phyloP scores from a whole-genome alignment of 2,329 filamentous ascomycete genomes.

The Corinectria fuckeliana region DNA sequence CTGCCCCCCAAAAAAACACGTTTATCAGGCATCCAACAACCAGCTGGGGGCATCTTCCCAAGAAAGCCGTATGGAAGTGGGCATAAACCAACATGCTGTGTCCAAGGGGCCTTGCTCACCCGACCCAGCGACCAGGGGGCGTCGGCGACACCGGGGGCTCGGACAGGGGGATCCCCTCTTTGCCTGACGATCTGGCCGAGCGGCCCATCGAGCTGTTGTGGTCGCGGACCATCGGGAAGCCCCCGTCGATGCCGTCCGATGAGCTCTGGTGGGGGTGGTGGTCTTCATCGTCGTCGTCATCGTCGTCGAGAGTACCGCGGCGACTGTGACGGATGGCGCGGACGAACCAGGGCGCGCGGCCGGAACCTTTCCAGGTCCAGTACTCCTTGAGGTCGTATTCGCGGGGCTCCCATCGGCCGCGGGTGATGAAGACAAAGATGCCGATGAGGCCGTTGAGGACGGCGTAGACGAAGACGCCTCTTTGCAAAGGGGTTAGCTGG shows the following conservation, averaged over 20 bases:
- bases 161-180: constrained; percentile 24
- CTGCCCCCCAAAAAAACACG: neutral
- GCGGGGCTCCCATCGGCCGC: constrained; percentile 52
- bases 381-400: constrained; percentile 63
- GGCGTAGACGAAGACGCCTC: constrained; percentile 61
- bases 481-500: constrained; percentile 36
- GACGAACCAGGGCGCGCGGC: constrained; percentile 56
- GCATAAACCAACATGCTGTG: neutral
- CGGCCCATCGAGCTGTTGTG: constrained; percentile 23
- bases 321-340: constrained; percentile 42
- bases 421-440: constrained; percentile 51
- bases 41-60: neutral
- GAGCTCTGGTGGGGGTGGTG: constrained; percentile 10
- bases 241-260: constrained; percentile 6
- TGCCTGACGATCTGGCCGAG: constrained; percentile 29
- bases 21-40: neutral
- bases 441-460: constrained; percentile 57
- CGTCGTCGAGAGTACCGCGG: neutral
- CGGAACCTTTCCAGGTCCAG: constrained; percentile 60
- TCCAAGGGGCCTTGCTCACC: constrained; percentile 5
- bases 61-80: neutral
- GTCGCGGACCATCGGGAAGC: constrained; percentile 13
- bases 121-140: constrained; percentile 23
- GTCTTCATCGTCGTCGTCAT: constrained; percentile 17
- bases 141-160: constrained; percentile 29